Base-by-base conservation (phyloP, 1,284 basidiomycete genomes). In the Pyrrhoderma lamaoense region DNA sequence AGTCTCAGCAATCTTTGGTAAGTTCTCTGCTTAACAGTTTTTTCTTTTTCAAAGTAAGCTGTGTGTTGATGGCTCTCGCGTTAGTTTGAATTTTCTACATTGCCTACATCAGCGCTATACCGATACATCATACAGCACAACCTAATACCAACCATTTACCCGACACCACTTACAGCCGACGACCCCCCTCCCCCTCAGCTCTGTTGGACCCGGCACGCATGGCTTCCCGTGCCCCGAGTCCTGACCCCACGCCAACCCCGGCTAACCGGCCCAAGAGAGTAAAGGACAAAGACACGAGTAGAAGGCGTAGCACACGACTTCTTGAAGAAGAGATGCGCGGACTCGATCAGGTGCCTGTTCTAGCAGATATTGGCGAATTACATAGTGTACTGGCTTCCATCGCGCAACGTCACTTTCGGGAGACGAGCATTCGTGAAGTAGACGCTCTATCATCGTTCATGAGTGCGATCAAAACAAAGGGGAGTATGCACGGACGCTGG, bases 371-470 rank as follows among this genome's bases (percentile, higher is more conserved):
- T 16, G 72, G 71, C 36, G 85, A 87, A 38, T 68, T 86, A 35
- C 80, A 86, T 54, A 69, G 64, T 0, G 72, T 82, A 47, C 66
- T 89, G 39, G 85, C 85, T 1, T 66, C 69, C 11, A 73, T 89
- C 44, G 84, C 79, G 3, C 80, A 85, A 59, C 70, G 72, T 51
- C 87, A 89, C 64, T 88, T 87, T 62, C 70, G 74, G 53, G 77
- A 80, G 50, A 65, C 71, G 21, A 63, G 70, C 8, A 74, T 80
- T 25, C 80, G 80, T 64, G 87, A 89, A 65, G 78, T 85, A 47
- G 86, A 89, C 55, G 83, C 80, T n/a, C 67, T 89, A 35, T 81
- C 83, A n/a, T 73, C 77, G 42, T 89, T 89, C 58, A 80, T 88
- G 79, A 79, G 75, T 61, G 74, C 78, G 16, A 76, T 88, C 71